A percentile compares a stretch with the other conserved stretches of the same genome.
These are phyloP conservation scores for Cornus controversa DNA, from an alignment of 148 eudicot genomes.

Conservation along the genomic window DNA sequence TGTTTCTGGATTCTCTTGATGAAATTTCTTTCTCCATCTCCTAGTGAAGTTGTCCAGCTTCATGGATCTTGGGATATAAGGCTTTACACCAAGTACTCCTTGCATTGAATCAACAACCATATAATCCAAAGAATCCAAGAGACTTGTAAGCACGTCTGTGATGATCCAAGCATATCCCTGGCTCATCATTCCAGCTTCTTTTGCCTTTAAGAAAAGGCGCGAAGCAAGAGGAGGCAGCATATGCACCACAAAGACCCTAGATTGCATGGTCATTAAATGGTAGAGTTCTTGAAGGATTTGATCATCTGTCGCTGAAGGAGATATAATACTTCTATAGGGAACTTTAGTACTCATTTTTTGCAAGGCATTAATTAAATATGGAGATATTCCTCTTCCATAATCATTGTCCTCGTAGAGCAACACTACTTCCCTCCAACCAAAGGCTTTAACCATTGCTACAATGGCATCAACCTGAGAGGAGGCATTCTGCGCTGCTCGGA, in stretches of 20 bases:
- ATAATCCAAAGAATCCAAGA: constrained; percentile 34
- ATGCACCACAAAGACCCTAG: constrained; percentile 71
- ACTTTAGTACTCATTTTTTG: constrained; percentile 28
- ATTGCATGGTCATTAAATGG: constrained; percentile 50
- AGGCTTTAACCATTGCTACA: constrained; percentile 49
- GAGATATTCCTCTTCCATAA: constrained; percentile 50
- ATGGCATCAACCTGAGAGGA: constrained; percentile 52
- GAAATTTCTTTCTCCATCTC: constrained; percentile 45
- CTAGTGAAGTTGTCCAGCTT: constrained; percentile 26
- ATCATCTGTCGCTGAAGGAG: constrained; percentile 45
- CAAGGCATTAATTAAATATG: constrained; percentile 41
- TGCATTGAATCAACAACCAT: constrained; percentile 46
- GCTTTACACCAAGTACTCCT: constrained; percentile 62
- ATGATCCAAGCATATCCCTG: constrained; percentile 70
- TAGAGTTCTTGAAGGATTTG: constrained; percentile 45
- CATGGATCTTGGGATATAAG: constrained; percentile 40
- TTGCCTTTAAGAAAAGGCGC: constrained; percentile 44
- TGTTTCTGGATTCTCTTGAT: constrained; percentile 37
- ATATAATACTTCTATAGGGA: constrained; percentile 32
- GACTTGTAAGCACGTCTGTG: constrained; percentile 47
- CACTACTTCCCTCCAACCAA: constrained; percentile 59
- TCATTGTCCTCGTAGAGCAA: constrained; percentile 46
- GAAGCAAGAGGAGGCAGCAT: constrained; percentile 46
- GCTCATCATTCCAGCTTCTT: constrained; percentile 62
- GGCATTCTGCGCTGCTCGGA: constrained; percentile 43